phyloP scores from a whole-genome alignment of 805 yeast species.

The Vanderwaltozyma verrucispora region DNA sequence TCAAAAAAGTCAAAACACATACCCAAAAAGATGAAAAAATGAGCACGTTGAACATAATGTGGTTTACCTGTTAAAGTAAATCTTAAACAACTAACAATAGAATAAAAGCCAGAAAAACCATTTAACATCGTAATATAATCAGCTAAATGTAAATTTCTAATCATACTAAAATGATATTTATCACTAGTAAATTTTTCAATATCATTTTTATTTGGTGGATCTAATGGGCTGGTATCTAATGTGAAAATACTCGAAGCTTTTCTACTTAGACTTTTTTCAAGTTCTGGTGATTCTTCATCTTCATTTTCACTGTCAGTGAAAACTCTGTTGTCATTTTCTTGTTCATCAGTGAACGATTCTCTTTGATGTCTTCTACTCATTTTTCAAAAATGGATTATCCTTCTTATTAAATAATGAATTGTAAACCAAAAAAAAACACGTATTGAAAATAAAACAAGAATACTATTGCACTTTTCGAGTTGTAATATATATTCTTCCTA shows the following conservation, averaged over 20 bases:
- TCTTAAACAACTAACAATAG: slow-evolving; percentile 76
- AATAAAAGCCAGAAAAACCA: slow-evolving; percentile 89
- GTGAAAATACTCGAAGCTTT: slow-evolving; percentile 48
- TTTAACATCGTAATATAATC: slow-evolving; percentile 91
- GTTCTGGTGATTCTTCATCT: slow-evolving; percentile 5
- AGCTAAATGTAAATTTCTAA: slow-evolving; percentile 86
- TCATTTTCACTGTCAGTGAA: slow-evolving; percentile 7
- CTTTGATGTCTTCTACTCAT: background rate
- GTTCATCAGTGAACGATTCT: too few relatives aligned
- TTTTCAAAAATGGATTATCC: background rate
- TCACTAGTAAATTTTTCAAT: slow-evolving; percentile 74
- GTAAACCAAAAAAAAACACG: too few relatives aligned
- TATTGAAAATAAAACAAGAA: too few relatives aligned
- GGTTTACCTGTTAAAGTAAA: slow-evolving; percentile 60
- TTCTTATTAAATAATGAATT: too few relatives aligned
- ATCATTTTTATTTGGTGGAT: slow-evolving; percentile 69
- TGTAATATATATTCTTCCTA: too few relatives aligned
- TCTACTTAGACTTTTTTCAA: slow-evolving; percentile 21
- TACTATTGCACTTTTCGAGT: too few relatives aligned
- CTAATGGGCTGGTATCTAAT: slow-evolving; percentile 45
- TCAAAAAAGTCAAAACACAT: slow-evolving; percentile 93
- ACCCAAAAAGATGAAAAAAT: slow-evolving; percentile 81
- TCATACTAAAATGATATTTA: slow-evolving; percentile 73
- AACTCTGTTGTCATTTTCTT: background rate
- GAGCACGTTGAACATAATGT: slow-evolving; percentile 77